Conservation (phyloP, 169 alveolate species). For the Miamiensis avidus region DNA sequence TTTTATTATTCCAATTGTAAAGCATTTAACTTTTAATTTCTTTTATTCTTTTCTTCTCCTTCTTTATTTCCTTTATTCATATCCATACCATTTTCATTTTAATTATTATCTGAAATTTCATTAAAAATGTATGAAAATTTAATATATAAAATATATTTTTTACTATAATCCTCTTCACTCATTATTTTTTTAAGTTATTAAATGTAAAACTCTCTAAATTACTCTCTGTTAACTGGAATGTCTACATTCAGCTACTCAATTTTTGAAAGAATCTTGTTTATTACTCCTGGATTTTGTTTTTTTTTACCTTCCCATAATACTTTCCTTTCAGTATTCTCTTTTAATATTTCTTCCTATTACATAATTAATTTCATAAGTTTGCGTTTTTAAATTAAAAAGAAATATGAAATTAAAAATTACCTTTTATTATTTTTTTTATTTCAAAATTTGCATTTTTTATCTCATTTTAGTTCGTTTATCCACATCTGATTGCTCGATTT, state of each 20-base stretch:
- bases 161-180: slow-evolving; percentile 10
- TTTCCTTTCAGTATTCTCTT: background rate
- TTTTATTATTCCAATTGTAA: slow-evolving; percentile 7
- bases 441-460: too few species aligned
- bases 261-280: slow-evolving; percentile 15
- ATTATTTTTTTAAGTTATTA: slow-evolving; percentile 15
- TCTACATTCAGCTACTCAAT: slow-evolving; percentile 43
- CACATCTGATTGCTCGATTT: background rate
- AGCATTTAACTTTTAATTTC: background rate
- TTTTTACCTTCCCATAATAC: slow-evolving; percentile 24
- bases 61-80: background rate
- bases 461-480: background rate
- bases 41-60: slow-evolving; percentile 19
- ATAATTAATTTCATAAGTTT: too few species aligned
- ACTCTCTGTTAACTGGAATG: slow-evolving; percentile 38
- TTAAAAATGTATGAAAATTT: background rate
- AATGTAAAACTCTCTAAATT: slow-evolving; percentile 27
- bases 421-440: too few species aligned
- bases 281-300: background rate
- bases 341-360: background rate
- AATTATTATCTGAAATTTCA: too few species aligned
- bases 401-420: background rate
- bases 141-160: background rate
- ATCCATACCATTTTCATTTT: background rate
- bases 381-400: too few species aligned